Percentiles rank a stretch among this genome's conserved stretches.
phyloP scores from a whole-genome alignment of 1,284 basidiomycete genomes.

The Limonomyces culmigenus region DNA sequence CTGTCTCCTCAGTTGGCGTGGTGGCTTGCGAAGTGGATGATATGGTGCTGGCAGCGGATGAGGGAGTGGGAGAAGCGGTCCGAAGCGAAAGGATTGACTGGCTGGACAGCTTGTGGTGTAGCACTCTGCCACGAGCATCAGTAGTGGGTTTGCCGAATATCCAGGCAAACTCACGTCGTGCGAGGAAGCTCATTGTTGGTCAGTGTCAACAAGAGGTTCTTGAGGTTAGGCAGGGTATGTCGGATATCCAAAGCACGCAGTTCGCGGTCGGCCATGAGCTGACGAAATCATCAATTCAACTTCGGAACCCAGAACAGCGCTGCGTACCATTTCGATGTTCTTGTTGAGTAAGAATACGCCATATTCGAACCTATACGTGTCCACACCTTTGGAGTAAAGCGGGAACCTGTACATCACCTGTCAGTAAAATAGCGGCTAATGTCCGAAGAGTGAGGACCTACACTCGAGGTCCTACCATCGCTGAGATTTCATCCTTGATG shows the following conservation, averaged over 20 bases:
- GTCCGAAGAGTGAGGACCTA: conserved; percentile 21
- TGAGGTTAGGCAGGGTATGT: conserved; percentile 92
- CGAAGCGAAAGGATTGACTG: background rate
- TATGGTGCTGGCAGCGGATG: background rate
- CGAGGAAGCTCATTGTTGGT: conserved; percentile 42
- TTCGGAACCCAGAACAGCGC: conserved; percentile 5
- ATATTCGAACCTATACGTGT: conserved; percentile 95
- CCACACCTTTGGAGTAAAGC: conserved; percentile 85
- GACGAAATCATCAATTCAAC: conserved; percentile 6
- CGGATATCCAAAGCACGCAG: conserved; percentile 83
- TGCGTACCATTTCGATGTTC: conserved; percentile 79
- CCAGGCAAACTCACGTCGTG: conserved; percentile 24
- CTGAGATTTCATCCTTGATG: conserved; percentile 80
- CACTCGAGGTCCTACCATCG: conserved; percentile 88
- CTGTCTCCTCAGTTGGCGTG: background rate
- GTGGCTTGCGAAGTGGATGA: background rate
- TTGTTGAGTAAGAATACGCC: conserved; percentile 96
- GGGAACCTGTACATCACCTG: conserved; percentile 61
- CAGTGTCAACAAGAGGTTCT: conserved; percentile 81
- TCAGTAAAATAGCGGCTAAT: background rate
- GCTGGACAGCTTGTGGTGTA: too few relatives aligned
- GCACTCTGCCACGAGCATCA: too few relatives aligned
- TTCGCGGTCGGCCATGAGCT: conserved; percentile 85
- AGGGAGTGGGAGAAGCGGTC: background rate
- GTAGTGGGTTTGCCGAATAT: too few relatives aligned